Conservation (phyloP, 2,329 filamentous ascomycete genomes). For the Leptographium radiaticola region DNA sequence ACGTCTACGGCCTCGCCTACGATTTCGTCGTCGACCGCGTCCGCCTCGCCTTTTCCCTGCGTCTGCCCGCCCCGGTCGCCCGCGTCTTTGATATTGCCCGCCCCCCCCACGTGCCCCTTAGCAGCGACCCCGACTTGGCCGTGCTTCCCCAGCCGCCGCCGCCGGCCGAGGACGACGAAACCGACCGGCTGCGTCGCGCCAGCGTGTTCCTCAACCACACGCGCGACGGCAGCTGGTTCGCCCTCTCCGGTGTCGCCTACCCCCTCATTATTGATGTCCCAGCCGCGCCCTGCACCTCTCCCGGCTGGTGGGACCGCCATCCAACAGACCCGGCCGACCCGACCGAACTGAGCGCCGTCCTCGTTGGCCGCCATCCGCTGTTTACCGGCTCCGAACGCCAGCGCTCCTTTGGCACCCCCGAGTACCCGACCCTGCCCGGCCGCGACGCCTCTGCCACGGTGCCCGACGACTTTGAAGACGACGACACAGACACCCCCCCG, state of each 20-base stretch:
- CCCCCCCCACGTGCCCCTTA: conserved; percentile 47
- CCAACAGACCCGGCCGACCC: conserved; percentile 11
- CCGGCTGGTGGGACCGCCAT: conserved; percentile 13
- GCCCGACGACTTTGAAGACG: background rate
- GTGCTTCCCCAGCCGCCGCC: conserved; percentile 76
- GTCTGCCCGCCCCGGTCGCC: conserved; percentile 65
- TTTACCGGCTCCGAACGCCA: background rate
- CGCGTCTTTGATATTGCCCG: conserved; percentile 81
- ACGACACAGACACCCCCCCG: background rate
- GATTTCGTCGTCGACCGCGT: conserved; percentile 25
- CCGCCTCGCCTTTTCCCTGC: conserved; percentile 50
- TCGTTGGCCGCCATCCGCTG: conserved; percentile 61
- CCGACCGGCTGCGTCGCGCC: conserved; percentile 39
- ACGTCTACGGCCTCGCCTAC: conserved; percentile 68
- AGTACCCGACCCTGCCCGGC: conserved; percentile 4
- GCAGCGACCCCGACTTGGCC: conserved; percentile 63
- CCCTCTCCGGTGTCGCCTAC: conserved; percentile 75
- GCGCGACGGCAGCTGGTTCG: conserved; percentile 81
- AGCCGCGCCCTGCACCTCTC: conserved; percentile 9
- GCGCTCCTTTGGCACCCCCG: background rate
- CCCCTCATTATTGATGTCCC: conserved; percentile 52
- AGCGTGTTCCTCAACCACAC: conserved; percentile 82
- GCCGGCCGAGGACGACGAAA: conserved; percentile 36
- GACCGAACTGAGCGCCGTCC: conserved; percentile 41
- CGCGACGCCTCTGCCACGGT: background rate